Conservation (phyloP, 768 basidiomycete species). For the Rhizopogon sp. region DNA sequence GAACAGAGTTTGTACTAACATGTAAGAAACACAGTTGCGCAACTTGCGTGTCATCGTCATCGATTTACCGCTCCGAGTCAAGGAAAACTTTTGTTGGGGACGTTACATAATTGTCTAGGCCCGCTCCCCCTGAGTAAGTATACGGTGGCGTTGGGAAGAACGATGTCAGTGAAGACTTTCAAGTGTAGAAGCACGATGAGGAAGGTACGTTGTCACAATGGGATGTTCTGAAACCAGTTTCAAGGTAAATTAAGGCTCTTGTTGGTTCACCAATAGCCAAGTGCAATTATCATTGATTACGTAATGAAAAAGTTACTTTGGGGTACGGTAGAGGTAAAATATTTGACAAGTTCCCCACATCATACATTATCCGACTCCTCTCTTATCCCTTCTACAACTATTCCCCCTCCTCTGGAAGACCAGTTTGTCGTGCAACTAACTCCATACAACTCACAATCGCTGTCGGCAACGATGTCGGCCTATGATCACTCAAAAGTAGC, state of each 20-base stretch:
- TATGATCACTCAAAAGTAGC: conserved; percentile 58
- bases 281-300: conserved; percentile 11
- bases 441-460: conserved; percentile 2
- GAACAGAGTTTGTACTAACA: not conserved
- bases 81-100: conserved; percentile 2
- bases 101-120: conserved; percentile 3
- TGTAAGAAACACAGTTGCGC: not conserved
- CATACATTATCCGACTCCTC: not conserved
- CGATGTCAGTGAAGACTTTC: not conserved
- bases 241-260: too few species aligned
- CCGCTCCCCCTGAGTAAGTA: too few species aligned
- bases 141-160: not conserved
- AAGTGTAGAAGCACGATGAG: not conserved
- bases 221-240: not conserved
- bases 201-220: not conserved
- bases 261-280: too few species aligned
- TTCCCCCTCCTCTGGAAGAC: conserved; percentile 7
- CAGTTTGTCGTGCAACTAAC: conserved; percentile 1
- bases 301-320: conserved; percentile 28
- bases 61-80: not conserved
- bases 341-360: conserved; percentile 6
- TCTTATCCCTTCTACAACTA: conserved; percentile 17
- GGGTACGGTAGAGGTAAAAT: conserved; percentile 21
- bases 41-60: not conserved
- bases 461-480: conserved; percentile 21